phyloP scores from a whole-genome alignment of 331 rosid genomes.

The Arachis monticola region DNA sequence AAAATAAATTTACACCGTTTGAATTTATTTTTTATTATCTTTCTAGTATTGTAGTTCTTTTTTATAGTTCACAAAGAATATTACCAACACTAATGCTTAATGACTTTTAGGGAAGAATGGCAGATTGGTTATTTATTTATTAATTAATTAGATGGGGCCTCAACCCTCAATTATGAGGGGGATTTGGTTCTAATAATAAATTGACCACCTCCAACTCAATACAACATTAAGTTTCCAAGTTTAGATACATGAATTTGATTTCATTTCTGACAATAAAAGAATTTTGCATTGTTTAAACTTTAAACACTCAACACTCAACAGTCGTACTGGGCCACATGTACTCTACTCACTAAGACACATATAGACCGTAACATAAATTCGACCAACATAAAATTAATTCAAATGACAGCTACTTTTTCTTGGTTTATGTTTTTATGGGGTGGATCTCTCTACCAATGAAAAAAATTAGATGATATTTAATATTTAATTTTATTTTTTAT shows the following conservation, averaged over 20 bases:
- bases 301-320: neutral
- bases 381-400: too few relatives aligned
- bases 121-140: neutral
- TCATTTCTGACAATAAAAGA: slow-evolving; percentile 17
- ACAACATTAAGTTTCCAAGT: neutral
- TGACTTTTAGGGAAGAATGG: neutral
- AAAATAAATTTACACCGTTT: too few relatives aligned
- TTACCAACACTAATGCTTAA: too few relatives aligned
- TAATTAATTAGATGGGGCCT: neutral
- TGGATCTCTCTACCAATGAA: too few relatives aligned
- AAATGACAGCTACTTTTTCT: too few relatives aligned
- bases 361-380: too few relatives aligned
- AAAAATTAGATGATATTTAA: too few relatives aligned
- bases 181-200: slow-evolving; percentile 28
- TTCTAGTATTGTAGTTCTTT: too few relatives aligned
- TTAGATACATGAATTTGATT: slow-evolving; percentile 28
- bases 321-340: neutral
- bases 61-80: too few relatives aligned
- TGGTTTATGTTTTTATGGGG: too few relatives aligned
- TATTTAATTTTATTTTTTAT: too few relatives aligned
- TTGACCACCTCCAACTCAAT: slow-evolving; percentile 6
- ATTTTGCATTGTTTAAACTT: neutral
- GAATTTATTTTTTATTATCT: too few relatives aligned
- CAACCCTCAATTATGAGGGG: neutral
- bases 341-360: neutral